A percentile compares a stretch with the other conserved stretches of the same genome.
phyloP scores from a whole-genome alignment of 768 basidiomycete genomes.

The Naganishia vaughanmartiniae region DNA sequence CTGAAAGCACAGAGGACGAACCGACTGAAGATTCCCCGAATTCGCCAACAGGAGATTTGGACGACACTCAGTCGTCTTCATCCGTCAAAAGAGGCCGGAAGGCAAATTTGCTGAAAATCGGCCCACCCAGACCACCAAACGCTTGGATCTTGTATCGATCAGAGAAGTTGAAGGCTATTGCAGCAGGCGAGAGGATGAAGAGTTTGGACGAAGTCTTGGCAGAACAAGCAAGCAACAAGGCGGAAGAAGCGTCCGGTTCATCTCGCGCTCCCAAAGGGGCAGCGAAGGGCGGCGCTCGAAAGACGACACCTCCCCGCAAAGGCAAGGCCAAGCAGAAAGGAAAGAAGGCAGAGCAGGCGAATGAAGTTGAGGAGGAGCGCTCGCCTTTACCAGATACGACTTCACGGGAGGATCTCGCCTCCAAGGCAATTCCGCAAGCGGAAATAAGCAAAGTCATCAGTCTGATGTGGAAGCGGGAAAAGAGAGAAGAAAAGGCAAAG shows the following conservation, averaged over 20 bases:
- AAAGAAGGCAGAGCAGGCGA: not conserved
- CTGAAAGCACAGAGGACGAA: slow-evolving; percentile 1
- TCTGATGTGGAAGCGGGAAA: slow-evolving; percentile 65
- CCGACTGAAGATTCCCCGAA: not conserved
- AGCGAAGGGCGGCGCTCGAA: not conserved
- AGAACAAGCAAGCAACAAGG: slow-evolving; percentile 10
- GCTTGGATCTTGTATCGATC: slow-evolving; percentile 80
- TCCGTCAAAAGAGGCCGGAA: not conserved
- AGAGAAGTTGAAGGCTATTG: slow-evolving; percentile 55
- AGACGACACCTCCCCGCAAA: not conserved
- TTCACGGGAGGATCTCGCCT: not conserved
- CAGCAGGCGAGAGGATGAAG: slow-evolving; percentile 30
- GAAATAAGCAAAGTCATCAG: slow-evolving; percentile 66
- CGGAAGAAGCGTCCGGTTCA: not conserved
- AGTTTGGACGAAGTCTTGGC: slow-evolving; percentile 27
- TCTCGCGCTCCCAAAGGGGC: not conserved
- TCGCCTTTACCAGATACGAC: not conserved
- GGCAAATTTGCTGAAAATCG: not conserved
- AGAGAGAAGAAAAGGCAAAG: slow-evolving; percentile 55
- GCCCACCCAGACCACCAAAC: slow-evolving; percentile 64
- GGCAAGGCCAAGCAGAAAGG: not conserved
- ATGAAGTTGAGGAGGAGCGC: not conserved
- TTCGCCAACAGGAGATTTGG: not conserved
- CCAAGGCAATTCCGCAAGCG: slow-evolving; percentile 57
- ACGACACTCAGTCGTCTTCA: not conserved